Evolutionary conservation across 2,329 filamentous ascomycete genomes (phyloP).

Genomic region (Clarireedia homoeocarpa): DNA sequence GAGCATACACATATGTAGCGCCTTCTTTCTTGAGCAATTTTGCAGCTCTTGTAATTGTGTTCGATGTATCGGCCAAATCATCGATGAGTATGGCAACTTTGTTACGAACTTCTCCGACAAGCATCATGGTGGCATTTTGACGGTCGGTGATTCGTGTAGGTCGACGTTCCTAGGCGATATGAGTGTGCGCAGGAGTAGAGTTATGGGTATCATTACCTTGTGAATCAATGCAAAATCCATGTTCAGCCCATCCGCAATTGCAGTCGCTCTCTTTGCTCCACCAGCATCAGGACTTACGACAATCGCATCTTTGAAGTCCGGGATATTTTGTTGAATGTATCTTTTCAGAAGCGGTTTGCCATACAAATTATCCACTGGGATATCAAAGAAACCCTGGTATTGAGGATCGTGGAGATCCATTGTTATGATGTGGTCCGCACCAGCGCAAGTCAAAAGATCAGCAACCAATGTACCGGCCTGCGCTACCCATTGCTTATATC

Average conservation of each 20-base stretch:
- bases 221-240: conserved; percentile 97
- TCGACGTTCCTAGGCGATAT: conserved; percentile 63
- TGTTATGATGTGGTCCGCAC: conserved; percentile 93
- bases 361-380: conserved; percentile 96
- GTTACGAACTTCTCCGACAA: conserved; percentile 77
- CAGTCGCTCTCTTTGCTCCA: conserved; percentile 90
- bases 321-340: conserved; percentile 71
- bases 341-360: conserved; percentile 65
- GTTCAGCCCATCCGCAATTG: conserved; percentile 85
- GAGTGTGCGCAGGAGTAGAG: conserved; percentile 29
- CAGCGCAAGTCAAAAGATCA: conserved; percentile 88
- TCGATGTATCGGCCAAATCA: conserved; percentile 90
- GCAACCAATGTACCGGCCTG: conserved; percentile 93
- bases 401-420: conserved; percentile 96
- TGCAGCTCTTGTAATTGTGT: conserved; percentile 92
- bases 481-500: conserved; percentile 98
- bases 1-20: conserved; percentile 81
- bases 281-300: conserved; percentile 95
- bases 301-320: conserved; percentile 73
- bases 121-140: conserved; percentile 91
- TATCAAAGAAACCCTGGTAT: conserved; percentile 98
- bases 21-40: conserved; percentile 96
- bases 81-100: conserved; percentile 86
- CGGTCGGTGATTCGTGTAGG: conserved; percentile 82
- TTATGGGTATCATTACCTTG: conserved; percentile 56